These are phyloP conservation scores for Diplodia scrobiculata DNA, from an alignment of 2,329 filamentous ascomycete species.

Conservation along the genomic window DNA sequence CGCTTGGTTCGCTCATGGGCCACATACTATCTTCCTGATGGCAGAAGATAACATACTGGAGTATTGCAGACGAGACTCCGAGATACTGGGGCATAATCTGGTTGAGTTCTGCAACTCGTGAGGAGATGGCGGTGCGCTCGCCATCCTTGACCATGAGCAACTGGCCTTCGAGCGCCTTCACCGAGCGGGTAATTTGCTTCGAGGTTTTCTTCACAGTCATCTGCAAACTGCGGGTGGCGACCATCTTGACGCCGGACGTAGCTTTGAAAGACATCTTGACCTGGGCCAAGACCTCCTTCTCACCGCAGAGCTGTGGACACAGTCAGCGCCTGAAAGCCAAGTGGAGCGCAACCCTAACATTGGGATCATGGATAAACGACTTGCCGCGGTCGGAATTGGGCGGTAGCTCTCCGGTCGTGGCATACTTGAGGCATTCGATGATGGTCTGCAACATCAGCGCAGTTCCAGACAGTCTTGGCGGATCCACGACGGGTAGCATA, in stretches of 20 bases:
- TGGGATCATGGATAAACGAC: conserved; percentile 97
- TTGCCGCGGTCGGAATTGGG: conserved; percentile 84
- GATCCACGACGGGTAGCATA: conserved; percentile 37
- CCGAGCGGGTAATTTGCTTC: conserved; percentile 55
- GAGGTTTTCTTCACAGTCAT: conserved; percentile 78
- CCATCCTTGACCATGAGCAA: conserved; percentile 76
- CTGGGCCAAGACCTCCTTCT: conserved; percentile 86
- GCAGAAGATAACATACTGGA: conserved; percentile 96
- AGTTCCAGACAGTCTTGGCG: neutral
- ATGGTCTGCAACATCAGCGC: conserved; percentile 65
- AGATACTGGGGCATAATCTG: conserved; percentile 80
- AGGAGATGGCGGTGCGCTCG: conserved; percentile 76
- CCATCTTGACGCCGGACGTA: conserved; percentile 75
- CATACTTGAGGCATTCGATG: conserved; percentile 98
- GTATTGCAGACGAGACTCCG: conserved; percentile 83
- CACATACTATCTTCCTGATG: conserved; percentile 97
- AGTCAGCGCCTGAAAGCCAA: conserved; percentile 21
- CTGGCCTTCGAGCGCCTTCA: conserved; percentile 83
- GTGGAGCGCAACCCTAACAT: conserved; percentile 56
- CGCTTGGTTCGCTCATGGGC: conserved; percentile 86
- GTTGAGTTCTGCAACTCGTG: conserved; percentile 78
- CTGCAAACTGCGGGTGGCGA: conserved; percentile 80
- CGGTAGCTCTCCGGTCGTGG: conserved; percentile 88
- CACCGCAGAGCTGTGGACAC: conserved; percentile 65
- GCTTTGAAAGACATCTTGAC: conserved; percentile 86